These are phyloP conservation scores for Yarrowia sp. DNA, from an alignment of 805 yeast genomes.

Conservation along the genomic window DNA sequence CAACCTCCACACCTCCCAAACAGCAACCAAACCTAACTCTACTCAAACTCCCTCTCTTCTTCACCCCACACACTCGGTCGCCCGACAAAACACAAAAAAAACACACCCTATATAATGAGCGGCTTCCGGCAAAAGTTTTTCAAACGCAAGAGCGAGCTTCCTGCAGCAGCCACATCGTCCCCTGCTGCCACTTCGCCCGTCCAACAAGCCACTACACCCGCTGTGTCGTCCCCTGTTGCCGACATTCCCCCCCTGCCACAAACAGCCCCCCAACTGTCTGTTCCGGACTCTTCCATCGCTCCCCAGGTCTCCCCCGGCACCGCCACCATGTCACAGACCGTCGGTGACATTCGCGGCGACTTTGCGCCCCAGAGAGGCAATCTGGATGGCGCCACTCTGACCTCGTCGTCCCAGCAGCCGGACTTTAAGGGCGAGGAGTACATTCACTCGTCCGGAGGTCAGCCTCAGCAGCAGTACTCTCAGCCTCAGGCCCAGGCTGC, in stretches of 20 bases:
- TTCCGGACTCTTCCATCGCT: neutral
- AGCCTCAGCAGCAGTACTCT: neutral
- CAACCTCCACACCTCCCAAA: neutral
- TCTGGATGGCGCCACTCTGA: slow-evolving; percentile 10
- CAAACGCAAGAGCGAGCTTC: slow-evolving; percentile 12
- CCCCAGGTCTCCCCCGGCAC: neutral
- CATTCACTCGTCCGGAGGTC: neutral
- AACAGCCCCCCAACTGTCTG: slow-evolving; percentile 1
- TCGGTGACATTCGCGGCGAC: slow-evolving; percentile 11
- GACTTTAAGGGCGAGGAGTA: slow-evolving; percentile 21
- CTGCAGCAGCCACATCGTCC: neutral
- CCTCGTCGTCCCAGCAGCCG: slow-evolving; percentile 21
- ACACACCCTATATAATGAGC: neutral
- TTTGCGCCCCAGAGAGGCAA: neutral
- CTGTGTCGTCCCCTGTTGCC: neutral
- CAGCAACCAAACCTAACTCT: neutral
- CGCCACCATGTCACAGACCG: slow-evolving; percentile 17
- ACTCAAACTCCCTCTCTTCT: neutral
- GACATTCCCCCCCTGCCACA: neutral
- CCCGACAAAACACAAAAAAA: neutral
- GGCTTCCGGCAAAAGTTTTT: slow-evolving; percentile 19
- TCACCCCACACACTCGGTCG: neutral
- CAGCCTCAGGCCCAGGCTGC: too few species aligned
- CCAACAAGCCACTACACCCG: neutral
- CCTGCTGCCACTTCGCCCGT: neutral